These are phyloP conservation scores for Pseudotsuga menziesii DNA, from an alignment of 75 land plant species.

Conservation along the genomic window DNA sequence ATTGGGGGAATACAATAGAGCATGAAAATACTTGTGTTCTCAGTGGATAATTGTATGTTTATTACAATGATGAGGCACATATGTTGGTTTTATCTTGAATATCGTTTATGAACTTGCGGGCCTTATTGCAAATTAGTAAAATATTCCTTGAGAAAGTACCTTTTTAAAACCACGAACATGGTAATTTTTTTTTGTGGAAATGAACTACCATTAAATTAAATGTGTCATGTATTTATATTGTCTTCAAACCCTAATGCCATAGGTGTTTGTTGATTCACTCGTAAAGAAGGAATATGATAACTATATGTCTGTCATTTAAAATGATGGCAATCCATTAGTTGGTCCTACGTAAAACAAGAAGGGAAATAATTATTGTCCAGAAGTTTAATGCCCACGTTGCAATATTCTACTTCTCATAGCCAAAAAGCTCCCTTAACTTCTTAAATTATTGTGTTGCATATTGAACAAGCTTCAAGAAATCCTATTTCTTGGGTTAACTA, in stretches of 20 bases:
- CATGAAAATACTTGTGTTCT: slow-evolving; percentile 92
- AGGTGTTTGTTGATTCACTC: slow-evolving; percentile 77
- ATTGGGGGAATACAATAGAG: slow-evolving; percentile 86
- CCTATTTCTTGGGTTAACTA: slow-evolving; percentile 16
- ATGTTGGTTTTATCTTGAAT: slow-evolving; percentile 75
- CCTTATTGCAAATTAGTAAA: too few relatives aligned
- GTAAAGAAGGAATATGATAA: too few relatives aligned
- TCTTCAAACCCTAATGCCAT: too few relatives aligned
- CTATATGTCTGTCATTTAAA: too few relatives aligned
- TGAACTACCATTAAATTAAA: too few relatives aligned
- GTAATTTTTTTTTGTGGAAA: too few relatives aligned
- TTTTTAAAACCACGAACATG: too few relatives aligned
- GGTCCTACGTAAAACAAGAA: slow-evolving; percentile 21
- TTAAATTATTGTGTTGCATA: slow-evolving; percentile 13
- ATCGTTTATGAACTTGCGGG: too few relatives aligned
- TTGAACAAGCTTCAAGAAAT: slow-evolving; percentile 22
- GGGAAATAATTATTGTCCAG: slow-evolving; percentile 17
- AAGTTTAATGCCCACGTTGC: slow-evolving; percentile 9
- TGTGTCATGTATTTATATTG: too few relatives aligned
- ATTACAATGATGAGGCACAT: slow-evolving; percentile 64
- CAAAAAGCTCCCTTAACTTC: slow-evolving; percentile 25
- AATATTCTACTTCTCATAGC: slow-evolving; percentile 30
- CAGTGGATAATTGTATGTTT: slow-evolving; percentile 76
- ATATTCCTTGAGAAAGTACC: too few relatives aligned
- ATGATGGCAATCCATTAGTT: slow-evolving; percentile 70